Evolutionary conservation across 2,329 filamentous ascomycete genomes (phyloP).

Genomic region (Curvularia verruculosa): DNA sequence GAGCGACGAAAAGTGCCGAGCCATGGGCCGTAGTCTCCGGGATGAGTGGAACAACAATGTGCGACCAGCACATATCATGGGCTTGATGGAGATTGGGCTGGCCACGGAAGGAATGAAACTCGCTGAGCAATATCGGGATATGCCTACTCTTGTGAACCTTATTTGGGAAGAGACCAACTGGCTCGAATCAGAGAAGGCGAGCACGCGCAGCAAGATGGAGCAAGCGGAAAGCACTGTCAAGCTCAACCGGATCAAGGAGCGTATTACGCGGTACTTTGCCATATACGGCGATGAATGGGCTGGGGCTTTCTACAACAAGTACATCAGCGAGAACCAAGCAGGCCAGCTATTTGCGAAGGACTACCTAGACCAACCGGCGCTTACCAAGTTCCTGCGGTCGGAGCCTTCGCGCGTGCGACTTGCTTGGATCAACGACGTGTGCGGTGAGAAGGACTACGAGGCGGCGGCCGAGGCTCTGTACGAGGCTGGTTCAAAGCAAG

Average conservation of each 20-base stretch:
- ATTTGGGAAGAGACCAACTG: slow-evolving; percentile 54
- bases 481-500: slow-evolving; percentile 70
- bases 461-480: slow-evolving; percentile 75
- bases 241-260: slow-evolving; percentile 53
- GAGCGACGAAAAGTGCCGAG: slow-evolving; percentile 54
- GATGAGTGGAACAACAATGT: slow-evolving; percentile 49
- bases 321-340: slow-evolving; percentile 63
- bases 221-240: slow-evolving; percentile 45
- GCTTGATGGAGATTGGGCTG: slow-evolving; percentile 57
- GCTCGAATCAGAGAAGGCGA: slow-evolving; percentile 42
- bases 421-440: slow-evolving; percentile 93
- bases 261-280: slow-evolving; percentile 62
- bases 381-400: slow-evolving; percentile 79
- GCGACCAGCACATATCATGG: slow-evolving; percentile 51
- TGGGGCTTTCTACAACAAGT: slow-evolving; percentile 78
- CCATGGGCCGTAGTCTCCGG: slow-evolving; percentile 57
- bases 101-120: slow-evolving; percentile 64
- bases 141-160: slow-evolving; percentile 65
- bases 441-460: slow-evolving; percentile 74
- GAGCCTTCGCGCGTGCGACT: slow-evolving; percentile 76
- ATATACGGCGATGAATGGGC: slow-evolving; percentile 70
- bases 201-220: slow-evolving; percentile 44
- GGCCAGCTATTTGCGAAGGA: slow-evolving; percentile 68
- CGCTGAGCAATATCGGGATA: slow-evolving; percentile 67
- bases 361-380: slow-evolving; percentile 69